Conservation (phyloP, 1,284 basidiomycete genomes). For the Anthracocystis panici-leucophaei region DNA sequence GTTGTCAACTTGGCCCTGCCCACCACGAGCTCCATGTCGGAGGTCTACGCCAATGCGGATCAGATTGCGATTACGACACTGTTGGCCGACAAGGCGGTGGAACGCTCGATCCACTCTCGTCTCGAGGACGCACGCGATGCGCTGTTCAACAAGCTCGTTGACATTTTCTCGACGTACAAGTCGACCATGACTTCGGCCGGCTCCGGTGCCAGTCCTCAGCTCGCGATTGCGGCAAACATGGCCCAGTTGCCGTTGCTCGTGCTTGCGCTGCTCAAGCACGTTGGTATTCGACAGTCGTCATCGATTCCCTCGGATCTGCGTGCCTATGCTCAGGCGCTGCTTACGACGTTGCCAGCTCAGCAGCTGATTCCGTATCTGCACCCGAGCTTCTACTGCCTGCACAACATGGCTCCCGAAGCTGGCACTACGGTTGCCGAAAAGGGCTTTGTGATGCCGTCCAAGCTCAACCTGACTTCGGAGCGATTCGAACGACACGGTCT, state of each 20-base stretch:
- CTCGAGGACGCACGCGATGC: constrained; percentile 93
- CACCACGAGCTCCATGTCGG: constrained; percentile 90
- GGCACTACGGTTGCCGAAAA: constrained; percentile 58
- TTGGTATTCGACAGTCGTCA: constrained; percentile 91
- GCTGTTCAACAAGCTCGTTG: constrained; percentile 89
- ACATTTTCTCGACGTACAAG: constrained; percentile 93
- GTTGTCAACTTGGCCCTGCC: constrained; percentile 93
- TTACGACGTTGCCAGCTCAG: constrained; percentile 92
- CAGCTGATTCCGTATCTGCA: constrained; percentile 92
- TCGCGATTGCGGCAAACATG: constrained; percentile 91
- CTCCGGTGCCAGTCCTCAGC: constrained; percentile 90
- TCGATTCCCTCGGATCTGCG: constrained; percentile 96
- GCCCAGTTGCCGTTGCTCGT: constrained; percentile 91
- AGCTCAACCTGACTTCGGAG: constrained; percentile 93
- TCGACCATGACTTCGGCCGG: constrained; percentile 94
- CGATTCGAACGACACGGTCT: constrained; percentile 93
- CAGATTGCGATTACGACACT: constrained; percentile 90
- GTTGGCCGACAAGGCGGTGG: constrained; percentile 96
- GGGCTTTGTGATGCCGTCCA: constrained; percentile 79
- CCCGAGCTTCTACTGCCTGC: constrained; percentile 93
- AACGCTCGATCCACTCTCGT: constrained; percentile 84
- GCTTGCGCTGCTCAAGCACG: constrained; percentile 93
- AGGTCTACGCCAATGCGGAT: constrained; percentile 94
- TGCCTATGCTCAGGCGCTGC: constrained; percentile 91
- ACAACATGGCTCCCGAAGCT: constrained; percentile 94